Percentiles rank a stretch among this genome's conserved stretches.
Evolutionary conservation across 345 rosid genomes (phyloP).

Genomic region (Eucalyptus leucophloia): DNA sequence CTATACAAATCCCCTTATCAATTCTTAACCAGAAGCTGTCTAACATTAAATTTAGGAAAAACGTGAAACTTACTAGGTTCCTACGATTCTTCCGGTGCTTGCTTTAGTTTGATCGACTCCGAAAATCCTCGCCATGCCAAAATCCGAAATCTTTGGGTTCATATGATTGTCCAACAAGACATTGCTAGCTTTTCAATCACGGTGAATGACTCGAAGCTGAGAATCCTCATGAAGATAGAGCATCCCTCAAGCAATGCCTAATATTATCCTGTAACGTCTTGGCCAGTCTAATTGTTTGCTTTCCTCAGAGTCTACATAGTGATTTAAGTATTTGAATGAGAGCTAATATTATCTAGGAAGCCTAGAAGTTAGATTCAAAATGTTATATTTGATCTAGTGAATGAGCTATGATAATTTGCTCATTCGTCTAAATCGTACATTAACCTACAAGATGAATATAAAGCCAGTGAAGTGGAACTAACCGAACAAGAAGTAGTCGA

Average conservation of each 20-base stretch:
- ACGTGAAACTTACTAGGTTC: slow-evolving; percentile 5
- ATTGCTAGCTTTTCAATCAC: slow-evolving; percentile 6
- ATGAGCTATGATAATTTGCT: not conserved
- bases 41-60: not conserved
- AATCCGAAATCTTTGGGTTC: slow-evolving; percentile 17
- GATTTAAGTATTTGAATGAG: not conserved
- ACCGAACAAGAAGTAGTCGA: not conserved
- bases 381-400: not conserved
- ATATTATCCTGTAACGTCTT: not conserved
- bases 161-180: slow-evolving; percentile 2
- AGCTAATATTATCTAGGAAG: not conserved
- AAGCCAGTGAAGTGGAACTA: not conserved
- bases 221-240: slow-evolving; percentile 13
- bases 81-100: not conserved
- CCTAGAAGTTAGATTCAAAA: not conserved
- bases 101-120: not conserved
- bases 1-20: no score
- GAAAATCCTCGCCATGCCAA: slow-evolving; percentile 6
- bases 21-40: no score
- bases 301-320: not conserved
- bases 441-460: not conserved
- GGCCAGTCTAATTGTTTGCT: not conserved
- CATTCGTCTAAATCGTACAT: not conserved
- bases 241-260: slow-evolving; percentile 1
- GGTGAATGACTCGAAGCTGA: slow-evolving; percentile 2